Conservation (phyloP, 1,139 yeast species). For the Geotrichum restrictum region DNA sequence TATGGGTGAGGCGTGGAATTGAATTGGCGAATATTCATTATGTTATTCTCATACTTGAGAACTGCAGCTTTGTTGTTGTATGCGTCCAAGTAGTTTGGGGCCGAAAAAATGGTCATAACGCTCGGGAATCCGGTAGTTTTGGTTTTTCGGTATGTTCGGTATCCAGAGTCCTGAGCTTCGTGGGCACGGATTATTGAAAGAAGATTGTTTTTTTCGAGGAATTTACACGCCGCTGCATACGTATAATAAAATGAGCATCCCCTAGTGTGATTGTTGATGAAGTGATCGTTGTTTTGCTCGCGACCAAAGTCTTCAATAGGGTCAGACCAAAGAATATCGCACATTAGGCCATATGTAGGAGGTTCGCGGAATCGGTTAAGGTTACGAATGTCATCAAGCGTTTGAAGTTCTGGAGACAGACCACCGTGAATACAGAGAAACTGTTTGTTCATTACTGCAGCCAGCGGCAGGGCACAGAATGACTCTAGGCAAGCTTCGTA, state of each 20-base stretch:
- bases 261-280: conserved; percentile 68
- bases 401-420: conserved; percentile 79
- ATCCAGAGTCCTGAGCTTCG: conserved; percentile 98
- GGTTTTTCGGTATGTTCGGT: conserved; percentile 87
- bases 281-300: conserved; percentile 55
- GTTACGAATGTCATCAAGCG: conserved; percentile 63
- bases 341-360: conserved; percentile 90
- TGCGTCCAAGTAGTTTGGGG: conserved; percentile 91
- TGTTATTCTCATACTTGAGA: conserved; percentile 79
- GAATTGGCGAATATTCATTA: conserved; percentile 93
- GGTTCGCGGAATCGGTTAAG: conserved; percentile 87
- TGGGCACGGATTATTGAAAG: conserved; percentile 89
- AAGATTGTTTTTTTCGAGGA: conserved; percentile 73
- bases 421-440: conserved; percentile 98
- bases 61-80: conserved; percentile 97
- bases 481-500: conserved; percentile 76
- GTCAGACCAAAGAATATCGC: conserved; percentile 95
- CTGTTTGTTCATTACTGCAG: conserved; percentile 91
- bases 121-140: conserved; percentile 89
- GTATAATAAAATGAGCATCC: conserved; percentile 93
- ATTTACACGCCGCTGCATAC: conserved; percentile 77
- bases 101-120: conserved; percentile 85
- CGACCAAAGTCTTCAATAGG: conserved; percentile 86
- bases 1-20: conserved; percentile 93
- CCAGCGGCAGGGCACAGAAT: conserved; percentile 84